phyloP scores from a whole-genome alignment of 1,284 basidiomycete genomes.

The Ceratobasidium sp. region DNA sequence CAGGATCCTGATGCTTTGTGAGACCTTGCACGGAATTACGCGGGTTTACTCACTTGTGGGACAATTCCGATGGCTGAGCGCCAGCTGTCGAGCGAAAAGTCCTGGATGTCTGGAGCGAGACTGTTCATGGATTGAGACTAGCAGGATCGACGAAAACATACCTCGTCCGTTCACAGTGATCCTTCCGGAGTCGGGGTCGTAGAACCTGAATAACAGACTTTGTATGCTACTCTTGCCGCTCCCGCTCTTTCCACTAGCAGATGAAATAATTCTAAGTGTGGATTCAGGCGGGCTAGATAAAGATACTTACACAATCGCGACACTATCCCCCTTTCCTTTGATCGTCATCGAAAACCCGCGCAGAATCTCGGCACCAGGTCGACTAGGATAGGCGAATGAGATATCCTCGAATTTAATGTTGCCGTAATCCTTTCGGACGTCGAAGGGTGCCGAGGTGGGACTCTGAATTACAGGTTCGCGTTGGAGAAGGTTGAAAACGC shows the following conservation, averaged over 20 bases:
- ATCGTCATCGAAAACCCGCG: conserved; percentile 84
- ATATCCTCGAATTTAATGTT: conserved; percentile 84
- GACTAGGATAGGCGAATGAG: conserved; percentile 88
- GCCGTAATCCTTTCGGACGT: conserved; percentile 66
- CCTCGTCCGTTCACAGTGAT: conserved; percentile 91
- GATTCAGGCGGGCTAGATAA: neutral
- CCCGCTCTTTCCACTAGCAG: conserved; percentile 70
- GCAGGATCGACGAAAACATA: conserved; percentile 55
- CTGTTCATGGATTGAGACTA: neutral
- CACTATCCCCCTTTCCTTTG: conserved; percentile 80
- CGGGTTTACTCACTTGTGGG: conserved; percentile 68
- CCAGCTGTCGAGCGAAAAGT: conserved; percentile 89
- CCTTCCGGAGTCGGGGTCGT: conserved; percentile 88
- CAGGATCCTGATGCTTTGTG: conserved; percentile 70
- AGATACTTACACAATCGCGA: conserved; percentile 87
- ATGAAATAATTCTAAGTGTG: too few relatives aligned
- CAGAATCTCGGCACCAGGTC: conserved; percentile 82
- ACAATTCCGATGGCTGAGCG: conserved; percentile 89
- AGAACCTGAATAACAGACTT: conserved; percentile 90
- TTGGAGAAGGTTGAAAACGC: conserved; percentile 95
- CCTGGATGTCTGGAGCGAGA: conserved; percentile 75
- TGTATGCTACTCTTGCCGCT: conserved; percentile 95
- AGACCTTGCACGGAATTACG: neutral
- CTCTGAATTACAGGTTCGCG: conserved; percentile 79
- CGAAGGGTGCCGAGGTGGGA: conserved; percentile 50